Percentiles rank a stretch among this genome's conserved stretches.
These are phyloP conservation scores for Mallotus nudiflorus DNA, from an alignment of 345 rosid genomes.

Conservation along the genomic window DNA sequence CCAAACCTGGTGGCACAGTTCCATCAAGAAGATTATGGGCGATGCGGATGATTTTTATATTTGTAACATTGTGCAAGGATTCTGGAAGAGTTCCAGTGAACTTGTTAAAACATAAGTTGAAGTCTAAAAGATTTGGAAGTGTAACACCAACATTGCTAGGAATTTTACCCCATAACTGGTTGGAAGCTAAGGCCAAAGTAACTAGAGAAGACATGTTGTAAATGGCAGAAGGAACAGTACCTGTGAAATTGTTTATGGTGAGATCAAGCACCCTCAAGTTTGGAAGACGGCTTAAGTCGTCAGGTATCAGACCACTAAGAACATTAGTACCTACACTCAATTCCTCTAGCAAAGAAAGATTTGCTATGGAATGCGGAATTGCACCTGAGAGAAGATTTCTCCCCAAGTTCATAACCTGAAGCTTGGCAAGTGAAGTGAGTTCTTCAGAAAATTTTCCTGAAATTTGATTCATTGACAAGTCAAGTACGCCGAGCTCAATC, in stretches of 20 bases:
- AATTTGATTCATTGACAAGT: no score
- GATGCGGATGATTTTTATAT: constrained; percentile 33
- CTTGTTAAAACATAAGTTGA: constrained; percentile 43
- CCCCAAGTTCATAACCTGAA: constrained; percentile 40
- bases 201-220: constrained; percentile 47
- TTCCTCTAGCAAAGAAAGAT: constrained; percentile 39
- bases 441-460: constrained; percentile 18
- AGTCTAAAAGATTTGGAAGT: constrained; percentile 41
- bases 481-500: constrained; percentile 23
- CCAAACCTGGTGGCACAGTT: constrained; percentile 35
- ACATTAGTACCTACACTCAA: constrained; percentile 47
- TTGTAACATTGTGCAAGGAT: constrained; percentile 44
- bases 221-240: constrained; percentile 38
- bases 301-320: constrained; percentile 40
- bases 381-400: constrained; percentile 37
- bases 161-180: constrained; percentile 41
- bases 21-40: constrained; percentile 38
- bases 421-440: constrained; percentile 30
- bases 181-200: constrained; percentile 41
- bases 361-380: constrained; percentile 43
- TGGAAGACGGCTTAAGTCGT: constrained; percentile 32
- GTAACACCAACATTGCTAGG: no score
- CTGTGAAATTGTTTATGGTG: constrained; percentile 37
- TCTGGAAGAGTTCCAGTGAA: constrained; percentile 42
- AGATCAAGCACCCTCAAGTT: constrained; percentile 40